Evolutionary conservation across 805 yeast genomes (phyloP).

Genomic region (Clavispora vitiphila): DNA sequence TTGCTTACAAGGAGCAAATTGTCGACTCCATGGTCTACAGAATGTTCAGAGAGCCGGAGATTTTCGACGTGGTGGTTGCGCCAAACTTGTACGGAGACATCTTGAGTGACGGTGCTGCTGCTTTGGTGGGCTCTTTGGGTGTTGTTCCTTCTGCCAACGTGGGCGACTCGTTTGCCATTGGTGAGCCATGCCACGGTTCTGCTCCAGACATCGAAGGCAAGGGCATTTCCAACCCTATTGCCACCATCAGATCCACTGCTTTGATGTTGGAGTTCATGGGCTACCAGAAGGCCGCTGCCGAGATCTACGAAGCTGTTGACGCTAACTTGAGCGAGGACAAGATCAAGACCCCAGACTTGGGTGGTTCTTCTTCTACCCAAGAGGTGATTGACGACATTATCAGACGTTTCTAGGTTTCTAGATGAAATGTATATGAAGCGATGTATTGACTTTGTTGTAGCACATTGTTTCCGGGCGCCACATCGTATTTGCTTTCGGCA

Average conservation of each 20-base stretch:
- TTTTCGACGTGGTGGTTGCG: slow-evolving; percentile 96
- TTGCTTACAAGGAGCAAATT: slow-evolving; percentile 87
- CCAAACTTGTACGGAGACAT: slow-evolving; percentile 98
- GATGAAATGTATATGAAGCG: not conserved
- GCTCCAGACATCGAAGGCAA: slow-evolving; percentile 98
- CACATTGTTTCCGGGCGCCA: no score
- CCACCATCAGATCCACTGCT: slow-evolving; percentile 97
- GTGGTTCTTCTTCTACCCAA: slow-evolving; percentile 83
- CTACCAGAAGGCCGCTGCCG: slow-evolving; percentile 80
- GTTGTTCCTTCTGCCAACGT: slow-evolving; percentile 98
- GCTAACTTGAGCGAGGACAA: slow-evolving; percentile 79
- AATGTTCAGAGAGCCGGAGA: slow-evolving; percentile 97
- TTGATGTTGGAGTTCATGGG: slow-evolving; percentile 97
- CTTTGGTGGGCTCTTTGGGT: slow-evolving; percentile 94
- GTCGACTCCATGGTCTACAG: slow-evolving; percentile 99
- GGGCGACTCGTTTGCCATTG: slow-evolving; percentile 92
- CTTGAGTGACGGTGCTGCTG: slow-evolving; percentile 96
- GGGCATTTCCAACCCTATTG: slow-evolving; percentile 93
- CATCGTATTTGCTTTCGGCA: no score
- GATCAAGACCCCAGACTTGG: slow-evolving; percentile 89
- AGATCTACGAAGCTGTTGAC: slow-evolving; percentile 91
- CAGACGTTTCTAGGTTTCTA: slow-evolving; percentile 30
- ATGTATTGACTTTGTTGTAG: no score
- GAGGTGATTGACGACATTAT: slow-evolving; percentile 84
- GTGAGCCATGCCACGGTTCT: slow-evolving; percentile 99